A percentile compares a stretch with the other conserved stretches of the same genome.
Evolutionary conservation across 768 basidiomycete genomes (phyloP).

Genomic region (Termitomyces sp.): DNA sequence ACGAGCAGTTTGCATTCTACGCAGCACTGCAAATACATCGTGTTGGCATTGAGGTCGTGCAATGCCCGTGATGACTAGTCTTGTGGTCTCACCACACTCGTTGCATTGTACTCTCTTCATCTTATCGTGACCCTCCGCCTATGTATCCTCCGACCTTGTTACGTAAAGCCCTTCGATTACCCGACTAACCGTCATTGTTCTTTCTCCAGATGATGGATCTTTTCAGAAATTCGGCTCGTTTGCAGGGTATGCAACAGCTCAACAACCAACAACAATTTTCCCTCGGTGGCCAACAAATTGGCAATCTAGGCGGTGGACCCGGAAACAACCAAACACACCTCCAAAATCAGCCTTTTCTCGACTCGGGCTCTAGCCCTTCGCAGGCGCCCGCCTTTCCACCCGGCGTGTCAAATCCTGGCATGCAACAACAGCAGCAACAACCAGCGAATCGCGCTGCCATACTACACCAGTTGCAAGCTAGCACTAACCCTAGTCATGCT

Average conservation of each 20-base stretch:
- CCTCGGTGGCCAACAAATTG: slow-evolving; percentile 35
- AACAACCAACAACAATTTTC: slow-evolving; percentile 40
- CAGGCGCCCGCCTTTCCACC: slow-evolving; percentile 34
- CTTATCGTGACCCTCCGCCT: slow-evolving; percentile 17
- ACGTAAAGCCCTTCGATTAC: slow-evolving; percentile 17
- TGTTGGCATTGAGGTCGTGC: slow-evolving; percentile 10
- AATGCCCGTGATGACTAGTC: slow-evolving; percentile 9
- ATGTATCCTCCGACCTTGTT: slow-evolving; percentile 15
- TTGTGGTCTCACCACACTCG: slow-evolving; percentile 1
- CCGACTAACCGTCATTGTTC: slow-evolving; percentile 19
- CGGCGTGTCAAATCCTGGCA: slow-evolving; percentile 28
- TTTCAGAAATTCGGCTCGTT: slow-evolving; percentile 36
- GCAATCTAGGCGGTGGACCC: slow-evolving; percentile 23
- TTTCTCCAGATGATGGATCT: slow-evolving; percentile 41
- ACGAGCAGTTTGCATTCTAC: slow-evolving; percentile 5
- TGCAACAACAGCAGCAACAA: slow-evolving; percentile 16
- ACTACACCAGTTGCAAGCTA: slow-evolving; percentile 32
- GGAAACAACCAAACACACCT: slow-evolving; percentile 26
- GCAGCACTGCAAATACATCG: slow-evolving; percentile 8
- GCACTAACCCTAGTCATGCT: slow-evolving; percentile 21
- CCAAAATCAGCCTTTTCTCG: slow-evolving; percentile 27
- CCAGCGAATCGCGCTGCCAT: slow-evolving; percentile 28
- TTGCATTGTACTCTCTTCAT: slow-evolving; percentile 10
- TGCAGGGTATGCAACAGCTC: slow-evolving; percentile 32
- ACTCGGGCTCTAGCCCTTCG: slow-evolving; percentile 26